Evolutionary conservation across 352 stramenopile genomes (phyloP).

Genomic region (Globisporangium paddicum): DNA sequence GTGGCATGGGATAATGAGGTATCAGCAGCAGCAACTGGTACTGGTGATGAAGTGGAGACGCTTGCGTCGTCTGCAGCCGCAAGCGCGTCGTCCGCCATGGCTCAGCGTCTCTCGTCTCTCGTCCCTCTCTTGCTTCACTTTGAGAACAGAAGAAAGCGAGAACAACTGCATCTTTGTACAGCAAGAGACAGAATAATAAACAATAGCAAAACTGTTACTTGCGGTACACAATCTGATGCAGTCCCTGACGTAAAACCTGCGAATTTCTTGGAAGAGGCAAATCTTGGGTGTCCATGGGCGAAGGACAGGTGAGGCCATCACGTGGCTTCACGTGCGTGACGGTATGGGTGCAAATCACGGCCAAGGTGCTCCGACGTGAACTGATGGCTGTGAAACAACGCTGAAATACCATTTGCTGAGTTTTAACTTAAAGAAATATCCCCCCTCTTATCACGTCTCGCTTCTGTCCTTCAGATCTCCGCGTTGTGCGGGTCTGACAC

Average conservation of each 20-base stretch:
- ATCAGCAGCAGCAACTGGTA: background rate
- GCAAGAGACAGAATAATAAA: no score
- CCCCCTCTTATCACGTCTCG: background rate
- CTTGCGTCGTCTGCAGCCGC: background rate
- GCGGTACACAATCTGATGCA: no score
- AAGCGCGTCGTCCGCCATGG: background rate
- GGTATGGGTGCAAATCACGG: no score
- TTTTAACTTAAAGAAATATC: background rate
- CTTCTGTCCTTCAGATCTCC: conserved; percentile 1
- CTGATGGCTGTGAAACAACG: background rate
- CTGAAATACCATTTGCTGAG: background rate
- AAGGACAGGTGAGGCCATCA: no score
- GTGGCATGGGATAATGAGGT: background rate
- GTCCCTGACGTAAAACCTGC: no score
- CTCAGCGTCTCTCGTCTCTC: background rate
- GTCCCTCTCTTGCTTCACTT: background rate
- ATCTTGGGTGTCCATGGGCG: no score
- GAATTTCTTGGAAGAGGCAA: no score
- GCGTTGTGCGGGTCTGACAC: background rate
- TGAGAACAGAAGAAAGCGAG: background rate
- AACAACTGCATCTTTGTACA: background rate
- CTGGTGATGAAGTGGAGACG: background rate
- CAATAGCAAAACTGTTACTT: no score
- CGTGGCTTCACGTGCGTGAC: no score
- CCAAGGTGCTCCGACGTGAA: no score